Conservation (phyloP, 805 yeast species). For the Nakazawaea ernobii region DNA sequence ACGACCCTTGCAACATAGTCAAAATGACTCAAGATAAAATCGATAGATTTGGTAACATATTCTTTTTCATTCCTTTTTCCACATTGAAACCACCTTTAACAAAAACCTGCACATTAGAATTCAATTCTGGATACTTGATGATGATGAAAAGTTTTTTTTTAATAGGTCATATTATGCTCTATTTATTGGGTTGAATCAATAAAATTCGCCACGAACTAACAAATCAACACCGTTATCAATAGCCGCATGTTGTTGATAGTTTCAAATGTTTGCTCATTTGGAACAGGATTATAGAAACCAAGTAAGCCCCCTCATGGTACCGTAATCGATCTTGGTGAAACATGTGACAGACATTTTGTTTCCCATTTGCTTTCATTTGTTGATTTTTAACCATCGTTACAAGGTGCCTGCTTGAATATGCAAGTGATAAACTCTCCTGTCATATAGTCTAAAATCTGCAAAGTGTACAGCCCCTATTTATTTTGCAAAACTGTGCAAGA, state of each 20-base stretch:
- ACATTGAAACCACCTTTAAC: constrained; percentile 61
- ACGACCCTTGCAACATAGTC: constrained; percentile 59
- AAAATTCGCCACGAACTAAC: constrained; percentile 75
- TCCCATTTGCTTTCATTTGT: too few species aligned
- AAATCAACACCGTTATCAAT: constrained; percentile 42
- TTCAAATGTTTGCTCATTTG: constrained; percentile 46
- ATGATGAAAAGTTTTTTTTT: constrained; percentile 52
- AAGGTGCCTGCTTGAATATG: too few species aligned
- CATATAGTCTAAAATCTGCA: too few species aligned
- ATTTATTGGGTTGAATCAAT: constrained; percentile 48
- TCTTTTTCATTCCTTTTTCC: constrained; percentile 33
- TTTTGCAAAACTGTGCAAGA: too few species aligned
- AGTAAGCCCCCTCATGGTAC: constrained; percentile 80
- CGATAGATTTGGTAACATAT: constrained; percentile 41
- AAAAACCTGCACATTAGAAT: constrained; percentile 52
- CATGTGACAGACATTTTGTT: neutral
- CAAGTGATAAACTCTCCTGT: too few species aligned
- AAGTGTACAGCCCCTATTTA: too few species aligned
- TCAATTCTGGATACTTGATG: constrained; percentile 50
- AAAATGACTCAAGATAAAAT: constrained; percentile 31
- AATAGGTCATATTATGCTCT: constrained; percentile 48
- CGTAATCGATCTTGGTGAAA: constrained; percentile 43
- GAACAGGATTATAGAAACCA: constrained; percentile 56
- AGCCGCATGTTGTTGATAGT: constrained; percentile 50
- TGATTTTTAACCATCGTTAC: too few species aligned